Conservation (phyloP, 345 rosid genomes). For the Fremontodendron californicum region DNA sequence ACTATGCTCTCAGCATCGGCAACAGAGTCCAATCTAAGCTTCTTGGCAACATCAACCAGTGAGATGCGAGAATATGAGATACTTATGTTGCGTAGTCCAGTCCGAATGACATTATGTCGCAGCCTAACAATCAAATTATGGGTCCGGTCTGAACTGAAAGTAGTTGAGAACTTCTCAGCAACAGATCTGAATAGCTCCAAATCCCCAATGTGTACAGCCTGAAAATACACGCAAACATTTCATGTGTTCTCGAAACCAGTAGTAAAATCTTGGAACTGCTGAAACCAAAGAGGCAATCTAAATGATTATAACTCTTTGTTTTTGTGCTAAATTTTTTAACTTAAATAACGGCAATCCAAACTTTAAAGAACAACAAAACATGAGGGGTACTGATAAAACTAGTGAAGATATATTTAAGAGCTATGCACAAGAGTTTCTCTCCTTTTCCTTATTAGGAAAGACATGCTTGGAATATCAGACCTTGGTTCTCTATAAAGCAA, state of each 20-base stretch:
- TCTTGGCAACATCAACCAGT: slow-evolving; percentile 52
- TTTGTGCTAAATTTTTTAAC: background rate
- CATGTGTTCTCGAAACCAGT: background rate
- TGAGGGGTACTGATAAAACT: background rate
- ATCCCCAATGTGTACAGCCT: slow-evolving; percentile 60
- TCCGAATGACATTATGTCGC: slow-evolving; percentile 56
- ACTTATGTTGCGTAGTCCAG: slow-evolving; percentile 55
- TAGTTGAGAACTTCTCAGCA: slow-evolving; percentile 50
- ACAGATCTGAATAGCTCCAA: slow-evolving; percentile 53
- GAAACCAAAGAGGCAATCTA: background rate
- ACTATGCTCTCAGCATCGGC: slow-evolving; percentile 61
- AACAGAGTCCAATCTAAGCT: slow-evolving; percentile 48
- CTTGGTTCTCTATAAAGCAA: background rate
- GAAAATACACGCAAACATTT: slow-evolving; percentile 2
- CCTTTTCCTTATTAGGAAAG: background rate
- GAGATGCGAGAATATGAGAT: slow-evolving; percentile 56
- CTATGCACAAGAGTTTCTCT: background rate
- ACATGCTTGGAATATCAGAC: background rate
- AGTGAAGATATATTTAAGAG: background rate
- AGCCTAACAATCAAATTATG: slow-evolving; percentile 47
- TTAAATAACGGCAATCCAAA: background rate
- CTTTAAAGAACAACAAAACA: background rate
- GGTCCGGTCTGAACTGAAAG: slow-evolving; percentile 44
- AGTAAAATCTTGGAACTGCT: background rate
- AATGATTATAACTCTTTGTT: background rate